Percentiles rank a stretch among this genome's conserved stretches.
Evolutionary conservation across 768 basidiomycete genomes (phyloP).

Genomic region (Candolleomyces aberdarensis): DNA sequence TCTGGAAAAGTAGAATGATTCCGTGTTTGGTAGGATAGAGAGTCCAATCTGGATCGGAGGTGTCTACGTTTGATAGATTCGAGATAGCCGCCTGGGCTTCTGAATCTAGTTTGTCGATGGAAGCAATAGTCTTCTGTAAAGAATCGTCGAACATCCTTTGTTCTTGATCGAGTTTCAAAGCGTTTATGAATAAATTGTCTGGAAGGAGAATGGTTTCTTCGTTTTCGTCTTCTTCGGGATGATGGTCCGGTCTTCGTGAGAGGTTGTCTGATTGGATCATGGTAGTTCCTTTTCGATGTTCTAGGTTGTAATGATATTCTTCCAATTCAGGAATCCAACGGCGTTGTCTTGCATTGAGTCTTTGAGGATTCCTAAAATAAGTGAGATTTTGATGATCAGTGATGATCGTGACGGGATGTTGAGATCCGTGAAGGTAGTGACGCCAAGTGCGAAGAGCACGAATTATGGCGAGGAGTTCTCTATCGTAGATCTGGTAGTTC

Average conservation of each 20-base stretch:
- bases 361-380: constrained; percentile 19
- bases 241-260: too few relatives aligned
- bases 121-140: constrained; percentile 2
- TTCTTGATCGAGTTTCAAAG: constrained; percentile 13
- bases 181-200: constrained; percentile 13
- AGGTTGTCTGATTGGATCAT: constrained; percentile 15
- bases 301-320: constrained; percentile 23
- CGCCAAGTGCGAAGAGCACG: too few relatives aligned
- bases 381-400: too few relatives aligned
- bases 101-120: not conserved
- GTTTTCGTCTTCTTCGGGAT: too few relatives aligned
- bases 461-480: too few relatives aligned
- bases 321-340: constrained; percentile 28
- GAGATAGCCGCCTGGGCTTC: not conserved
- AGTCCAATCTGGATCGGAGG: constrained; percentile 5
- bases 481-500: too few relatives aligned
- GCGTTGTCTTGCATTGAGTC: constrained; percentile 20
- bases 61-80: not conserved
- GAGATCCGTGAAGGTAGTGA: too few relatives aligned
- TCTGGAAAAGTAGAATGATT: not conserved
- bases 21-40: not conserved
- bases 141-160: constrained; percentile 10
- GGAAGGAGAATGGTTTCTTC: too few relatives aligned
- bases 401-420: constrained; percentile 3
- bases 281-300: constrained; percentile 18